Evolutionary conservation across 2,329 filamentous ascomycete genomes (phyloP), one percentile per base, ranked within the genome.

Genomic region (Ophiostoma quercus): DNA sequence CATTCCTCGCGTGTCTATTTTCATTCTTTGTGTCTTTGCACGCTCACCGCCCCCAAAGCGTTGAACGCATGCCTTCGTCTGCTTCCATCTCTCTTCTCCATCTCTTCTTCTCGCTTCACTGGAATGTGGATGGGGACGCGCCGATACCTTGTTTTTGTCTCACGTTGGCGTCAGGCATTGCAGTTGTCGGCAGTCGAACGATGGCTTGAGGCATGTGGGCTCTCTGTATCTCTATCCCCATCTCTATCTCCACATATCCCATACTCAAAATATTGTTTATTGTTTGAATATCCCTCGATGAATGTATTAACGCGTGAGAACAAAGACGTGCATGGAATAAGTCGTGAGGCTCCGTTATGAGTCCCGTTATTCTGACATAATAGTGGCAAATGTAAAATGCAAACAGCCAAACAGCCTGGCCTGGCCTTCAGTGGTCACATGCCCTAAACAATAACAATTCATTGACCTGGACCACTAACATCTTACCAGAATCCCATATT

Each of bases 91-190:
- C 34, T 34, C 34, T 34, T 34, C 34, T 34, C 34, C 34, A 5
- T 62, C 4, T 16, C 32, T 62, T 57, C 25, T 25, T 25, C 57
- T 62, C 57, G 57, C 57, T 62, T 62, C n/a, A 22, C 51, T 60
- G 57, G 57, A 29, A 32, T 62, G 57, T 62, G 25, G 12, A 62
- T 62, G 57, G 57, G 57, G 57, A 62, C 57, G 57, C 25, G 22
- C 57, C 57, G 57, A 62, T 32, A 62, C 57, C 25, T 60, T 62
- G 57, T 62, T 62, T 57, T 14, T 62, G 25, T 62, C 57, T 62
- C 57, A 62, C 7, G 25, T 29, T 62, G 57, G 47, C 47, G 5
- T 16, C 57, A 60, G 54, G 1, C 54, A 62, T 62, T 47, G 3
- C 43, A 47, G 16, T 47, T 47, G 43, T 47, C 5, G 57, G 57